These are phyloP conservation scores for Parietaria judaica DNA, from an alignment of 306 rosid genomes.

Conservation along the genomic window DNA sequence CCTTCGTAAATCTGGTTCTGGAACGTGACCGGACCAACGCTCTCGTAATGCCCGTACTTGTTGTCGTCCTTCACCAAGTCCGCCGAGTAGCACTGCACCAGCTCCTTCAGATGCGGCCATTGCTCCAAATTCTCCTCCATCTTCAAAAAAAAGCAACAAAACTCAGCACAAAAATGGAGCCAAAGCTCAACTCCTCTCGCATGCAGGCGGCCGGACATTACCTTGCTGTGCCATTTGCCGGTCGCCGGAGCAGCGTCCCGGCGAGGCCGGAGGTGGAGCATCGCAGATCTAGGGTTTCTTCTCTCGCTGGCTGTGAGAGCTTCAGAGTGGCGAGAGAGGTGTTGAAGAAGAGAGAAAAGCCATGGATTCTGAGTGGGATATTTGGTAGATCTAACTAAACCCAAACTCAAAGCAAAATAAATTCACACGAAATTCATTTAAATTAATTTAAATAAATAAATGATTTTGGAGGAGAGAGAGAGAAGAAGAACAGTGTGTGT, in stretches of 20 bases:
- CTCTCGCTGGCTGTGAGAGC: not conserved
- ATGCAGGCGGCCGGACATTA: slow-evolving; percentile 13
- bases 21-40: slow-evolving; percentile 55
- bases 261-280: slow-evolving; percentile 92
- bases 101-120: slow-evolving; percentile 93
- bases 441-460: not conserved
- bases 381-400: slow-evolving; percentile 62
- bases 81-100: slow-evolving; percentile 90
- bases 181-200: not conserved
- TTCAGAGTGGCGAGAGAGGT: slow-evolving; percentile 6
- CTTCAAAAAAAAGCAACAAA: slow-evolving; percentile 20
- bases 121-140: slow-evolving; percentile 96
- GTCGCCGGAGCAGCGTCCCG: slow-evolving; percentile 82
- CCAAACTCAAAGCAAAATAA: slow-evolving; percentile 28
- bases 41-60: slow-evolving; percentile 87
- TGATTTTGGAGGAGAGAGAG: not conserved
- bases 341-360: not conserved
- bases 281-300: slow-evolving; percentile 85
- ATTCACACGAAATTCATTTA: not conserved
- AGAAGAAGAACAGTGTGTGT: slow-evolving; percentile 1
- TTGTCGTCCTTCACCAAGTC: slow-evolving; percentile 95
- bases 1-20: slow-evolving; percentile 92
- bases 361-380: slow-evolving; percentile 21
- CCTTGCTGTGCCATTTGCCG: slow-evolving; percentile 89
- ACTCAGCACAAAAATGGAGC: not conserved